Conservation (phyloP, 768 basidiomycete genomes). For the Lactarius tabidus region DNA sequence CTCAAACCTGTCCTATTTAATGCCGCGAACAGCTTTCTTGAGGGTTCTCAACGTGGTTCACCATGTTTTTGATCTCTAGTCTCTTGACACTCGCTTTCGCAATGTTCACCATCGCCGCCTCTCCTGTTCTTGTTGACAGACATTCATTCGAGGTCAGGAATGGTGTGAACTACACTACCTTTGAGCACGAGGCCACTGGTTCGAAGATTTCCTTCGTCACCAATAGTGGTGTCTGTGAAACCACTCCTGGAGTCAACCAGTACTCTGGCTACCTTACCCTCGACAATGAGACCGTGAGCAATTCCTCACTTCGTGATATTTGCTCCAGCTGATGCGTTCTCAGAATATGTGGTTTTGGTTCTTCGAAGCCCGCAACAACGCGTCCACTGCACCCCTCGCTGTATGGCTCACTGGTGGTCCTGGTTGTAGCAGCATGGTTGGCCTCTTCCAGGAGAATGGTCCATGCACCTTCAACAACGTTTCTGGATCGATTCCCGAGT, state of each 20-base stretch:
- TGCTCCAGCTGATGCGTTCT: background rate
- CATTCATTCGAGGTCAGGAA: slow-evolving; percentile 7
- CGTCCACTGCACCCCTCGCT: background rate
- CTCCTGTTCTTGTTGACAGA: background rate
- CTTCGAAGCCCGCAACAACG: slow-evolving; percentile 9
- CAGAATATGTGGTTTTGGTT: slow-evolving; percentile 10
- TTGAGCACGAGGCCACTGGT: background rate
- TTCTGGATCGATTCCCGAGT: background rate
- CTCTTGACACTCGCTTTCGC: slow-evolving; percentile 3
- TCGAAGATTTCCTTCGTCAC: background rate
- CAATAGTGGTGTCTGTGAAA: background rate
- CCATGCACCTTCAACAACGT: slow-evolving; percentile 18
- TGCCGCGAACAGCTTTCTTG: background rate
- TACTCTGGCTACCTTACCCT: background rate
- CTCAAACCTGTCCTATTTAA: background rate
- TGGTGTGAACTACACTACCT: background rate
- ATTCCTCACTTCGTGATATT: background rate
- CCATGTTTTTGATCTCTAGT: background rate
- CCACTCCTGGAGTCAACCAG: slow-evolving; percentile 1
- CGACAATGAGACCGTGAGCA: background rate
- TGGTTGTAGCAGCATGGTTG: slow-evolving; percentile 1
- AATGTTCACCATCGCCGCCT: background rate
- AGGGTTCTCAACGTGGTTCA: background rate
- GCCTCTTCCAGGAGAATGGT: slow-evolving; percentile 16
- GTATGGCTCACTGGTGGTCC: slow-evolving; percentile 7